phyloP scores from a whole-genome alignment of 1,284 basidiomycete species.

The Takashimella koratensis region DNA sequence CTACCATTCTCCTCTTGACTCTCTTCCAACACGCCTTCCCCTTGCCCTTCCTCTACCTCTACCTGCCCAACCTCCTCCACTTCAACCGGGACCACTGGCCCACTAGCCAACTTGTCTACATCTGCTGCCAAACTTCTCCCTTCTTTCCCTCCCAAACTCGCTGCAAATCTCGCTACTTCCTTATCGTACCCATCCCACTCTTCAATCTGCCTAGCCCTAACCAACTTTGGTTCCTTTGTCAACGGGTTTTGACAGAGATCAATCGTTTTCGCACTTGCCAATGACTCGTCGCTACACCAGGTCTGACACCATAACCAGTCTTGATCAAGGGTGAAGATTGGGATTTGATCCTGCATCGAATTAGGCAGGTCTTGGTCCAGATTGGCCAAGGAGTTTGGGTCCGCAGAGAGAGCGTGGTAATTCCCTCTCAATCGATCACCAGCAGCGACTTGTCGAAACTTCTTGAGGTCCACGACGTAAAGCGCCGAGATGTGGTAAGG shows the following conservation, averaged over 20 bases:
- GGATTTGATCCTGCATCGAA: slow-evolving; percentile 79
- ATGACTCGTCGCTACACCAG: slow-evolving; percentile 53
- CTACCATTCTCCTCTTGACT: neutral
- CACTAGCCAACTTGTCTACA: slow-evolving; percentile 64
- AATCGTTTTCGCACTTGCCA: slow-evolving; percentile 54
- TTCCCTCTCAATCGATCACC: slow-evolving; percentile 80
- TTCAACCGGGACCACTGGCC: too few relatives aligned
- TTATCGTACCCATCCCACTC: slow-evolving; percentile 93
- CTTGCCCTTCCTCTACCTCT: too few relatives aligned
- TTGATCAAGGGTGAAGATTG: slow-evolving; percentile 80
- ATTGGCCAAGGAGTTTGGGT: slow-evolving; percentile 89
- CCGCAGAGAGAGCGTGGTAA: slow-evolving; percentile 89
- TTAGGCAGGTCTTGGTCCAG: slow-evolving; percentile 96
- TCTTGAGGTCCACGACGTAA: slow-evolving; percentile 93
- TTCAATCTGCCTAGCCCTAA: slow-evolving; percentile 87
- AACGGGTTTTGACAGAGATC: slow-evolving; percentile 90
- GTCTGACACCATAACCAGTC: slow-evolving; percentile 83
- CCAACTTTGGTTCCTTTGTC: slow-evolving; percentile 95
- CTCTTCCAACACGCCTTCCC: too few relatives aligned
- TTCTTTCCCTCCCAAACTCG: slow-evolving; percentile 51
- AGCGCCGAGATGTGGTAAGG: slow-evolving; percentile 88
- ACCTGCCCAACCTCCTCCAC: too few relatives aligned
- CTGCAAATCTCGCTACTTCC: slow-evolving; percentile 58
- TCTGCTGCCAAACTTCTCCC: slow-evolving; percentile 60
- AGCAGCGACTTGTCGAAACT: slow-evolving; percentile 71